Base-by-base conservation (phyloP, 805 yeast genomes). In the Metschnikowia arizonensis region DNA sequence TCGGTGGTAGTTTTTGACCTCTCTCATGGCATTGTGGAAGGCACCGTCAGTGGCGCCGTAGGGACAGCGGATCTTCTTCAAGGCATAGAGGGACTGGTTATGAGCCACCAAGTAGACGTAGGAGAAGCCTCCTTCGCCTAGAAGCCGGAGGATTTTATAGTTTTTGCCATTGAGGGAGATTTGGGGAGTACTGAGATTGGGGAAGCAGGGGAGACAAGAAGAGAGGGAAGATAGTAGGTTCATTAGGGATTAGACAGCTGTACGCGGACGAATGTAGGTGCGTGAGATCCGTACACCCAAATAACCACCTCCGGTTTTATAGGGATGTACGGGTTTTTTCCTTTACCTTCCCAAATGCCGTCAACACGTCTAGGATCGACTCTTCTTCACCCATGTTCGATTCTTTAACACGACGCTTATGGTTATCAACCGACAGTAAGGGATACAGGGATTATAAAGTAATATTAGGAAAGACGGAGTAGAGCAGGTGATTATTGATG, bases 121-220 rank as follows among this genome's bases (percentile, higher is more conserved):
- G 0, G 95, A 83, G 59, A 85, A 85, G 11, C 93, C 95, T 2
- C 96, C 95, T 66, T 89, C 97, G 8, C 96, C 96, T 5, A 90
- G 68, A n/a, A 90, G 72, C 48, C 79, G 75, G 44, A 81, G 65
- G 14, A 90, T 83, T 55, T 70, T 73, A 66, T 83, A 86, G 39
- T 70, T 69, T 30, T 78, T 72, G 45, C 79, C 78, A 61, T 85
- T 85, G 50, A 90, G 77, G 14, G 70, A 58, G 9, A 89, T 66
- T 7, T 73, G 73, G 0, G 93, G 90, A 12, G 77, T 60, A 36
- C 72, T 61, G 25, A 62, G 44, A 43, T 58, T 61, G 1, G 75
- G 74, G 21, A 73, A 54, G 52, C 81, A 77, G 5, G 80, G 80
- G 8, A 73, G 61, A 50, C 79, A 53, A 38, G 34, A 42, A 31